Evolutionary conservation across 441 rosid genomes (phyloP), one percentile per base, ranked within the genome.

Genomic region (Pelargonium fulgidum): DNA sequence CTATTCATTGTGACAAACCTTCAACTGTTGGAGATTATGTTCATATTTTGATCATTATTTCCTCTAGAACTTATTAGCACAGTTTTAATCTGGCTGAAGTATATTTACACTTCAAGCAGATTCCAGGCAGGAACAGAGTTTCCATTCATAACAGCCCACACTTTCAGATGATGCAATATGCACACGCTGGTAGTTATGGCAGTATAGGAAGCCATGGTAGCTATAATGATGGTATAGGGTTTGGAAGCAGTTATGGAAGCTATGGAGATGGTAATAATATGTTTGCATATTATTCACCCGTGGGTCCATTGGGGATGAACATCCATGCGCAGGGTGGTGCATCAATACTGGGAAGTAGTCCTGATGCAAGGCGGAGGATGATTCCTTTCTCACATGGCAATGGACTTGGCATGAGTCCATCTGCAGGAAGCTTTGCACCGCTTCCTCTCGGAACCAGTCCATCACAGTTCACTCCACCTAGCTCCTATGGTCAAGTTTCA

Each of bases 391-490:
- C 89, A 56, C 97, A 89, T 81, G 97, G 88, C 78, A 86, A 83
- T 76, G 91, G 96, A 73, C 90, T 91, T 75, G 97, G 96, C 56
- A 50, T 87, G 80, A 92, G 98, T 82, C 97, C 98, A 62, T 92
- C 96, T 17, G 90, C 94, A 47, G 97, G 96, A 78, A 89, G 81
- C 83, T 89, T 89, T 73, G 97, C 94, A 14, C 85, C 98, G 45
- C 86, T 92, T 16, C 95, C 98, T 64, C 96, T 95, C 17, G 99
- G 99, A 63, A 88, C 90, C 65, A 95, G 99, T 80, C 99, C 99
- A 9, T 95, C 97, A 1, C 99, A 95, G 19, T 95, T 90, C 74
- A 91, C 99, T 71, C 98, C 98, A 48, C 97, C 98, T 52, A 80
- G 73, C 78, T 85, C 92, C 62, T 88, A 80, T 73, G 63, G 83